These are phyloP conservation scores for Colletotrichum sp. DNA, from an alignment of 2,329 filamentous ascomycete species.

Conservation along the genomic window DNA sequence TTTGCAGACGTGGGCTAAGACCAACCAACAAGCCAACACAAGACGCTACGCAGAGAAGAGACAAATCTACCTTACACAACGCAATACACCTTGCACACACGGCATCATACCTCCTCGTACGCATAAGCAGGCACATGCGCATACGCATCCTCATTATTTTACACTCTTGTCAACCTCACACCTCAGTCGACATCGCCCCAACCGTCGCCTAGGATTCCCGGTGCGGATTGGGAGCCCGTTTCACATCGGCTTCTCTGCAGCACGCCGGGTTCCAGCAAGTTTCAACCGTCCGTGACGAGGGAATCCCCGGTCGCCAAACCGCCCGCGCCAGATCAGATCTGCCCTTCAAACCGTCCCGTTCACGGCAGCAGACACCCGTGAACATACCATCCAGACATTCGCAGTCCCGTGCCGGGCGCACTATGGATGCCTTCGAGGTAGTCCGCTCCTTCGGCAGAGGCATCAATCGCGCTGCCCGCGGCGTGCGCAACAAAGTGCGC, in stretches of 20 bases:
- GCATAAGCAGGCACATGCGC: neutral
- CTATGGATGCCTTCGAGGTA: conserved; percentile 15
- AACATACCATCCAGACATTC: neutral
- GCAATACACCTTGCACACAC: neutral
- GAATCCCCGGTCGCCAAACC: conserved; percentile 13
- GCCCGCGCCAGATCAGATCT: neutral
- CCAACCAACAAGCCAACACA: neutral
- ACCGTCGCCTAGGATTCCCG: conserved; percentile 6
- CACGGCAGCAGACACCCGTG: neutral
- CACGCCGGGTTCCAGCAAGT: conserved; percentile 20
- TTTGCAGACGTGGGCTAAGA: conserved; percentile 18
- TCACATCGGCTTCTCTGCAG: conserved; percentile 17
- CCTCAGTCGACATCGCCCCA: neutral
- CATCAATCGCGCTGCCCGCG: conserved; percentile 14
- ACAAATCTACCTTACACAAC: neutral
- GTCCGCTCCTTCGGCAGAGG: conserved; percentile 15
- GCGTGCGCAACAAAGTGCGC: conserved; percentile 9
- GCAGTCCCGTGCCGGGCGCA: neutral
- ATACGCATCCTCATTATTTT: neutral
- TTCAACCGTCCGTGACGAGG: conserved; percentile 17
- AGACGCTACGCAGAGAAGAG: neutral
- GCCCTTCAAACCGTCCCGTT: neutral
- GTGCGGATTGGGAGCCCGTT: conserved; percentile 5
- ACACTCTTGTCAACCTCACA: conserved; percentile 1
- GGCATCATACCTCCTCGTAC: neutral